Evolutionary conservation across 345 rosid genomes (phyloP), one percentile per base, ranked within the genome.

Genomic region (Gossypium arboreum): DNA sequence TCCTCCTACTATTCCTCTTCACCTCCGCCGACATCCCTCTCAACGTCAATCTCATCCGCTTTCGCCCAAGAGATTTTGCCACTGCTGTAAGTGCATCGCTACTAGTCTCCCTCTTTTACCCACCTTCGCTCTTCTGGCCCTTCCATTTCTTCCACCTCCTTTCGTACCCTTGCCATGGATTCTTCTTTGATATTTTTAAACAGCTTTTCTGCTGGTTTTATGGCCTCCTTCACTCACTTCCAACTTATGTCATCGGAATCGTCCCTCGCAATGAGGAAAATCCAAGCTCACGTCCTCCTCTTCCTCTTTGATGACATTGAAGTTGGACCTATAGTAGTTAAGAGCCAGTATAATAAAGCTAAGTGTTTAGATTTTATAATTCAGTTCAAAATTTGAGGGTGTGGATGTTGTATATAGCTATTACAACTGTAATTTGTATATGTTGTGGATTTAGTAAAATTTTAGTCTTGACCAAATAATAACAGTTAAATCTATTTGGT

Each of bases 131-230:
- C 58, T 54, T 54, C 22, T 54, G 58, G 58, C 2, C 58, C 16
- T 1, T 54, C 22, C 18, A n/a, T 54, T 54, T 54, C n/a, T 16
- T 54, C n/a, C 6, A n/a, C 58, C 2, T 54, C 1, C 1, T 54
- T 18, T n/a, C 9, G 1, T 17, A 2, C 16, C 58, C 22, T 7
- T 51, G 55, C 4, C 55, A 51, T 16, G 57, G 48, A 8, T 0
- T 45, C 9, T 5, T 45, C 11, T 45, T 45, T 11, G 48, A 45
- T 11, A 2, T 45, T 7, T 45, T 45, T 45, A 45, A 89, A 79
- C 22, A 54, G 9, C 8, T 54, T n/a, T 17, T 2, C 8, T 2
- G 10, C 2, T 51, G 55, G 55, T 51, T 51, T 51, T 4, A 2
- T 5, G 58, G 10, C 22, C 11, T 2, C 22, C 20, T 17, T 54